Base-by-base conservation (phyloP, 805 yeast species). In the Candida sanyiensis region DNA sequence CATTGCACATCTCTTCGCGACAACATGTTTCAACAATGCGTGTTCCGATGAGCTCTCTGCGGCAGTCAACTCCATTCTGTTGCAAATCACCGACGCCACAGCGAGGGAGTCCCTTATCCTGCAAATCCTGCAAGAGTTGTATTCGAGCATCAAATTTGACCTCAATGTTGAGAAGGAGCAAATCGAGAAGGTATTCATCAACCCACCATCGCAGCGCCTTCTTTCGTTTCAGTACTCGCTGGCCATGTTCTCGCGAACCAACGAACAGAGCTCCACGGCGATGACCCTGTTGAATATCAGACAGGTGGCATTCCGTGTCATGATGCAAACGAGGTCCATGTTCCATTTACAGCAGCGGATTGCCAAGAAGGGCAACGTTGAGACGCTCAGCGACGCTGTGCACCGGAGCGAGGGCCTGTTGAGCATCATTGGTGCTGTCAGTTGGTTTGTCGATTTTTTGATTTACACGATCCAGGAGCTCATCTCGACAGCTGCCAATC, bases 401-500 rank as follows among this genome's bases (percentile, higher is more conserved):
- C 64, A 70, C 8, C 66, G 87, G 47, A 80, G 80, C 26, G 88
- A 82, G 49, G 68, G 77, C 44, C 68, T 83, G 4, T 64, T 80
- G 49, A 69, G 77, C 13, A 65, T 79, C 9, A 59, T 85, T n/a
- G 97, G 97, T 0, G 75, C 83, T 28, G 76, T 83, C 7, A 75
- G 86, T 50, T 90, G 97, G 96, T 73, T 85, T 48, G 72, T 86
- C 23, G 96, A 88, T 55, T 75, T 86, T 44, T 67, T 86, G 39
- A 75, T 81, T 1, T 77, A 75, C 45, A 56, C 85, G 28, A 75
- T 79, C 39, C 95, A 89, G 57, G 95, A 90, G 47, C 59, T 83
- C 24, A 53, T 80, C 18, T 72, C 78, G 24, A 50, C 79, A 39
- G 15, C 52, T 39, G 36, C 55, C 2, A 37, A 48, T 19, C 15